Evolutionary conservation across 2,329 filamentous ascomycete genomes (phyloP), one percentile per base, ranked within the genome.

Genomic region (Hypocreales sp.): DNA sequence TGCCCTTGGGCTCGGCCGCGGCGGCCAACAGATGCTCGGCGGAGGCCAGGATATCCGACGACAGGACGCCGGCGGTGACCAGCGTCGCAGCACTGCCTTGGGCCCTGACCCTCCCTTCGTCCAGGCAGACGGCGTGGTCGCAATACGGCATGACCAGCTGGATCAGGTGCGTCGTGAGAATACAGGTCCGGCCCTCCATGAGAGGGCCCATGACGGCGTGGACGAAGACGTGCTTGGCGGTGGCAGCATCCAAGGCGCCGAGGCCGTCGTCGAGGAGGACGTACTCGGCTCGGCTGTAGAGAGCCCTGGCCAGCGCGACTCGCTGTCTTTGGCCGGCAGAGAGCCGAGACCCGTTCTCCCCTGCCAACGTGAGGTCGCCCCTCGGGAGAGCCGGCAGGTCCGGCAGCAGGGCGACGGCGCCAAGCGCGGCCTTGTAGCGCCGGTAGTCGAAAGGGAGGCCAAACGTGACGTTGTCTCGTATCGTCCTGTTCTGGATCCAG

Each of bases 401-500:
- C 38, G 78, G 75, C 15, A 63, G 58, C n/a, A 86, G 46, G 0
- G 76, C 76, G 32, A 77, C 83, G 2, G 71, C 73, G 24, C 66
- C 59, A n/a, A 82, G 46, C 0, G 79, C 77, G 37, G 72, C 67
- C 2, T 58, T 53, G 43, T 83, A 84, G 23, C 79, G 64, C 9
- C 60, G 51, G 26, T 67, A 53, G 33, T 81, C 71, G 18, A 61
- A 64, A 0, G 76, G 75, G 2, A 81, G 52, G 0, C 76, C 76
- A 35, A 82, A 83, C 0, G 79, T 46, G 22, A 84, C 73, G 37
- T 84, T 84, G 12, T 79, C 68, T 33, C 63, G 70, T 31, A 86
- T 72, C 2, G 67, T 76, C 1, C 72, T 72, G 37, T 83, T 82
- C 40, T 82, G 77, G 27, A 84, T 79, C 78, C 78, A 84, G 0